Percentiles rank a stretch among this genome's conserved stretches.
phyloP scores from a whole-genome alignment of 306 rosid species.

The Cucumis cinereus region DNA sequence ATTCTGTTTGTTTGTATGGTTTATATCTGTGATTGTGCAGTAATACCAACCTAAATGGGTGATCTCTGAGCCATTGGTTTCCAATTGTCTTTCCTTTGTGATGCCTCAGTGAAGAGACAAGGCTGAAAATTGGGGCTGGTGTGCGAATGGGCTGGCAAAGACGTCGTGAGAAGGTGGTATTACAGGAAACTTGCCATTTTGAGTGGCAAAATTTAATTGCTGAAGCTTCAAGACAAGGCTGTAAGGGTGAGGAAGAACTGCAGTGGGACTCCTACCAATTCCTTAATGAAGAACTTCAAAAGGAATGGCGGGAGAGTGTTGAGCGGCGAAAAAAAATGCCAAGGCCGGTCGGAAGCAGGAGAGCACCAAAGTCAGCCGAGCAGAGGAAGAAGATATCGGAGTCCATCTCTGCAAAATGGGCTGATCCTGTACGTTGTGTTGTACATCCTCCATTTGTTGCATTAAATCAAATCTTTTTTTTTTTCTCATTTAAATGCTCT shows the following conservation, averaged over 20 bases:
- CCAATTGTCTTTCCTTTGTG: constrained; percentile 4
- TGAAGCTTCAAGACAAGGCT: constrained; percentile 67
- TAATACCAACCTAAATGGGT: background rate
- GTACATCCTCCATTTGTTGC: constrained; percentile 12
- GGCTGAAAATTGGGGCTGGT: constrained; percentile 59
- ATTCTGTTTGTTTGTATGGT: constrained; percentile 7
- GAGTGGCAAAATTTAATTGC: constrained; percentile 87
- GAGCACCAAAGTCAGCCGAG: constrained; percentile 78
- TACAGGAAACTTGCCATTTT: constrained; percentile 59
- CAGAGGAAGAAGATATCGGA: constrained; percentile 84
- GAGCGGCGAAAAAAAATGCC: constrained; percentile 37
- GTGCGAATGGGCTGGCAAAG: constrained; percentile 64
- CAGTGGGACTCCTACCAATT: constrained; percentile 71
- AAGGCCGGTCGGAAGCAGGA: constrained; percentile 39
- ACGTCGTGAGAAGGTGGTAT: constrained; percentile 36
- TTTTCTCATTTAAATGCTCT: background rate
- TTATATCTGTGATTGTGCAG: background rate
- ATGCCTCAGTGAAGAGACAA: constrained; percentile 58
- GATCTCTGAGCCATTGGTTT: background rate
- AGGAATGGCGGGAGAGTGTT: constrained; percentile 52
- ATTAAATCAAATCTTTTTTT: background rate
- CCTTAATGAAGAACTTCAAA: constrained; percentile 38
- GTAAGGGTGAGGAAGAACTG: constrained; percentile 53
- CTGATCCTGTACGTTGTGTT: constrained; percentile 59
- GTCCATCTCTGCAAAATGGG: constrained; percentile 91